Evolutionary conservation across 2,329 filamentous ascomycete species (phyloP).

Genomic region (Chlorencoelia australis): DNA sequence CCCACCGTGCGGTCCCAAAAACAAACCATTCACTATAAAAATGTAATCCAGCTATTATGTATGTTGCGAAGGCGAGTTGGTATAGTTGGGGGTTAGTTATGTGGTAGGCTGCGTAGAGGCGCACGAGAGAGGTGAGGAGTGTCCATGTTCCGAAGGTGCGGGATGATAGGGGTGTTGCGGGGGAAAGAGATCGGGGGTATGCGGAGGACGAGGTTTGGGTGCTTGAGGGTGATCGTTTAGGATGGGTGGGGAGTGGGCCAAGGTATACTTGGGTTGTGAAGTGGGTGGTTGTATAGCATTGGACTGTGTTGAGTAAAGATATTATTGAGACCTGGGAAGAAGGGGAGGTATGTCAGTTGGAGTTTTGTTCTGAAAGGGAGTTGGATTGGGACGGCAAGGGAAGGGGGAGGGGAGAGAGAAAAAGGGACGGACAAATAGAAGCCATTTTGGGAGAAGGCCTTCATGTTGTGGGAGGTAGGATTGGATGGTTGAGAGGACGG

Average conservation of each 20-base stretch:
- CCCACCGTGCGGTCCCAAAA: conserved; percentile 64
- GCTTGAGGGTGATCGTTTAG: conserved; percentile 46
- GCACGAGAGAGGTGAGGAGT: conserved; percentile 47
- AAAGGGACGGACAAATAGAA: conserved; percentile 43
- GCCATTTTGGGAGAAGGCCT: conserved; percentile 53
- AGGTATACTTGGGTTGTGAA: conserved; percentile 80
- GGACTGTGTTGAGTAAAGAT: conserved; percentile 74
- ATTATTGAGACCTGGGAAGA: conserved; percentile 64
- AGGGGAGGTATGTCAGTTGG: conserved; percentile 1
- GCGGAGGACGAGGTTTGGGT: conserved; percentile 52
- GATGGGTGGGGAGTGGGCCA: conserved; percentile 33
- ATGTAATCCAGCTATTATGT: conserved; percentile 46
- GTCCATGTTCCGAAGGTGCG: conserved; percentile 67
- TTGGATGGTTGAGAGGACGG: conserved; percentile 13
- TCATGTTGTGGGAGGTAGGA: conserved; percentile 24
- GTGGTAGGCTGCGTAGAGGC: conserved; percentile 59
- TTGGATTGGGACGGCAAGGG: not conserved
- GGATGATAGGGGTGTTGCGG: conserved; percentile 58
- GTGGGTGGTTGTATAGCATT: conserved; percentile 69
- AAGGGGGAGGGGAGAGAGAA: not conserved
- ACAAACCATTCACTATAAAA: conserved; percentile 65
- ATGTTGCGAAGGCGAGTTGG: conserved; percentile 54
- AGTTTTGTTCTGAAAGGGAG: not conserved
- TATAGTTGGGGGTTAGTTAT: conserved; percentile 49
- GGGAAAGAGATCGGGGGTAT: conserved; percentile 60